Percentiles rank a stretch among this genome's conserved stretches.
These are phyloP conservation scores for Backusella tuberculispora DNA, from an alignment of 192 early-diverging fungal genomes.

Conservation along the genomic window DNA sequence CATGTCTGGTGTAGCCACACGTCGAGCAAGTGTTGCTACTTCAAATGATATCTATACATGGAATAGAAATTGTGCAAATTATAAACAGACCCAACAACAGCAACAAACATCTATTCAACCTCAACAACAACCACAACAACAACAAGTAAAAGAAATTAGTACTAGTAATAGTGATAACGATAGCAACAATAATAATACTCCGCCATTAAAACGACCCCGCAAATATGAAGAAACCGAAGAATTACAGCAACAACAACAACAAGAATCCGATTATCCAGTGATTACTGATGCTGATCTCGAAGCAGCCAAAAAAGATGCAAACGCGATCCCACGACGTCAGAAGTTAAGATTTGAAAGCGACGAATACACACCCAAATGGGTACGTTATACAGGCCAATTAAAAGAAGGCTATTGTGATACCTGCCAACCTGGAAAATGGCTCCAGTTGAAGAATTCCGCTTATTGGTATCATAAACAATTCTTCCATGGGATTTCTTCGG, in stretches of 20 bases:
- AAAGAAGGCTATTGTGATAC: slow-evolving; percentile 87
- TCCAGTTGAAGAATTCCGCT: slow-evolving; percentile 87
- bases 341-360: slow-evolving; percentile 72
- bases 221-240: not conserved
- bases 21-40: not conserved
- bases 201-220: not conserved
- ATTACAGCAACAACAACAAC: too few species aligned
- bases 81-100: not conserved
- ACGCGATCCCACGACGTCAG: slow-evolving; percentile 64
- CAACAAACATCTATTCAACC: too few species aligned
- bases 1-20: not conserved
- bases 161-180: not conserved
- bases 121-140: not conserved
- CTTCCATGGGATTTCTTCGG: slow-evolving; percentile 83
- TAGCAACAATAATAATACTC: not conserved
- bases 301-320: slow-evolving; percentile 48
- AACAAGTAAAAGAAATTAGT: too few species aligned
- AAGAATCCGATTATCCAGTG: slow-evolving; percentile 21
- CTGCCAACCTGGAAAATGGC: slow-evolving; percentile 81
- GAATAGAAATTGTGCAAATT: slow-evolving; percentile 6
- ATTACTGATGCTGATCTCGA: slow-evolving; percentile 47
- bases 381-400: slow-evolving; percentile 69
- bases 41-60: slow-evolving; percentile 11
- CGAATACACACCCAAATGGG: slow-evolving; percentile 83
- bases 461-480: slow-evolving; percentile 94